Conservation (phyloP, 1,139 yeast species). For the Chernovozyma aurita region DNA sequence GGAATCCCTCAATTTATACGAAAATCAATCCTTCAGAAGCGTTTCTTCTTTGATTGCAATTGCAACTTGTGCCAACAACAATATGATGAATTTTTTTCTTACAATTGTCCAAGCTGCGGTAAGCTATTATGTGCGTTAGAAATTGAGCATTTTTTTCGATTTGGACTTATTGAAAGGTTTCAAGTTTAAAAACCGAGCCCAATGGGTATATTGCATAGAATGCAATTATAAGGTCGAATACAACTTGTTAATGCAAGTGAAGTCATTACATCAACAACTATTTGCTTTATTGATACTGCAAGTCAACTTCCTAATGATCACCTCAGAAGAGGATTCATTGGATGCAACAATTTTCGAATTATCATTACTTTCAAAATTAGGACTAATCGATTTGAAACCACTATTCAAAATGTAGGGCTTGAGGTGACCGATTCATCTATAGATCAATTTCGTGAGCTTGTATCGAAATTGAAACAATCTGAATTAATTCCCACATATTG, state of each 20-base stretch:
- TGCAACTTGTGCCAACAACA: slow-evolving; percentile 22
- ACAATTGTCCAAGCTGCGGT: slow-evolving; percentile 17
- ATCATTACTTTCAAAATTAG: neutral
- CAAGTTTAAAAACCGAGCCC: too few relatives aligned
- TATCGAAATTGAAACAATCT: neutral
- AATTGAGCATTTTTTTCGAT: neutral
- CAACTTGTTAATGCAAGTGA: neutral
- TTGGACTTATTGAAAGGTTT: too few relatives aligned
- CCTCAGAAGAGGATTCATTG: neutral
- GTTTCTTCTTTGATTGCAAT: slow-evolving; percentile 30
- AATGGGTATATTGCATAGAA: too few relatives aligned
- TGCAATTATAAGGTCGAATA: too few relatives aligned
- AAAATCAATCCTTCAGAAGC: slow-evolving; percentile 12
- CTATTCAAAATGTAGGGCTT: neutral
- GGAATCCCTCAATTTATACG: slow-evolving; percentile 21
- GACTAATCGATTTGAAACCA: neutral
- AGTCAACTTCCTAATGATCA: neutral
- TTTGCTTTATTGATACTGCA: neutral
- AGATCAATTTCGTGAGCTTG: too few relatives aligned
- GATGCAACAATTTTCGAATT: neutral
- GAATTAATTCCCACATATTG: slow-evolving; percentile 6
- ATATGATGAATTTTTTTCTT: slow-evolving; percentile 18
- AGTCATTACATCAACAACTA: neutral
- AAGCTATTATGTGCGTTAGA: slow-evolving; percentile 5
- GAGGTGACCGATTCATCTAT: neutral